phyloP scores from a whole-genome alignment of 2,329 filamentous ascomycete genomes.

The Metarhizium album region DNA sequence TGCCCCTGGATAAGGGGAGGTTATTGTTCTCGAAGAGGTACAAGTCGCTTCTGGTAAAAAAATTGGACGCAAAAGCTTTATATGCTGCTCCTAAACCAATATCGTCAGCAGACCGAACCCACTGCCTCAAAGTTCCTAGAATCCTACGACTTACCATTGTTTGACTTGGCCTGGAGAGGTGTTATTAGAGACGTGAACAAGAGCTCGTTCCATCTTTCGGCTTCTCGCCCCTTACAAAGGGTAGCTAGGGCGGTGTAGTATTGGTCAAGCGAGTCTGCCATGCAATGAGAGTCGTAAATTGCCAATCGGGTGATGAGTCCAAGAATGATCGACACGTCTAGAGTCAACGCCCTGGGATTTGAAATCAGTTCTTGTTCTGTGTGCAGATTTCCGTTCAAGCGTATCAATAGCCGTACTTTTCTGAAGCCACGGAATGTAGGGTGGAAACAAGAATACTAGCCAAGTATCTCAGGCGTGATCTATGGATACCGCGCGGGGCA shows the following conservation, averaged over 20 bases:
- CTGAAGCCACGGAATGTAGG: conserved; percentile 15
- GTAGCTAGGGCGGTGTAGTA: conserved; percentile 32
- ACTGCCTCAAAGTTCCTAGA: neutral
- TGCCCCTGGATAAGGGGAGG: conserved; percentile 20
- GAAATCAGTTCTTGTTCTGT: neutral
- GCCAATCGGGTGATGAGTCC: conserved; percentile 22
- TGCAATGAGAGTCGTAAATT: conserved; percentile 11
- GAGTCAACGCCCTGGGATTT: neutral
- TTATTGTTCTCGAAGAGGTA: conserved; percentile 30
- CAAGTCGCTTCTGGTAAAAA: conserved; percentile 27
- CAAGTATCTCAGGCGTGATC: conserved; percentile 24
- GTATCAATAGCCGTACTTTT: conserved; percentile 13
- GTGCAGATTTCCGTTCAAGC: neutral
- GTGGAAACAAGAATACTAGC: conserved; percentile 24
- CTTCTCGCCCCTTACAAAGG: conserved; percentile 19
- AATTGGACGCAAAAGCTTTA: conserved; percentile 25
- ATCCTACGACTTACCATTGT: conserved; percentile 11
- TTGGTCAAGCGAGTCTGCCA: conserved; percentile 15
- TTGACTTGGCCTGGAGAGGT: conserved; percentile 15
- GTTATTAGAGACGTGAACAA: conserved; percentile 18
- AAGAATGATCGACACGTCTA: conserved; percentile 20
- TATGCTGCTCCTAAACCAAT: conserved; percentile 17
- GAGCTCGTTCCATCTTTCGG: conserved; percentile 12
- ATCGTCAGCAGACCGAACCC: neutral
- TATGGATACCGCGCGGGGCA: conserved; percentile 18